A percentile compares a stretch with the other conserved stretches of the same genome.
Evolutionary conservation across 2,329 filamentous ascomycete genomes (phyloP).

Genomic region (Colletotrichum caudatum): DNA sequence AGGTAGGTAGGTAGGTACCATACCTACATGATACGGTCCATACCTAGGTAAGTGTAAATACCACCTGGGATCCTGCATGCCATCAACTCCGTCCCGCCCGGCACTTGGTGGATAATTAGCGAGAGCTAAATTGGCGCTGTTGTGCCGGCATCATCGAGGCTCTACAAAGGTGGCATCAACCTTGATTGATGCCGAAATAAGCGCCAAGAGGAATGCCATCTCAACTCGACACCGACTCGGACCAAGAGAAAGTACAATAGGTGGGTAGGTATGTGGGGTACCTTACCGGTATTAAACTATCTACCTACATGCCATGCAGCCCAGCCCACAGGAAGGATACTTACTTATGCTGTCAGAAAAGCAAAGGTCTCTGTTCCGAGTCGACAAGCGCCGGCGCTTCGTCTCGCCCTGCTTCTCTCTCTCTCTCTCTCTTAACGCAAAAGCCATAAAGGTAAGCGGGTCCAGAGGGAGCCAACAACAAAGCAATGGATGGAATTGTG

Average conservation of each 20-base stretch:
- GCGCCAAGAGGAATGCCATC: conserved; percentile 32
- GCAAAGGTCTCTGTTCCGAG: neutral
- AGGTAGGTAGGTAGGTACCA: too few relatives aligned
- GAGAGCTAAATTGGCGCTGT: conserved; percentile 11
- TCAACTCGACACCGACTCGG: conserved; percentile 15
- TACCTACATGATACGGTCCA: too few relatives aligned
- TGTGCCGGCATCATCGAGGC: conserved; percentile 37
- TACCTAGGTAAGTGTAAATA: too few relatives aligned
- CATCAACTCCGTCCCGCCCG: conserved; percentile 23
- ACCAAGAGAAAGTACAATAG: too few relatives aligned
- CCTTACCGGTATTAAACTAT: too few relatives aligned
- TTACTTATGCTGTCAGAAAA: neutral
- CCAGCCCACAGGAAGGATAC: conserved; percentile 20
- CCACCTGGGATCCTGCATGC: neutral
- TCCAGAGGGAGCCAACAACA: conserved; percentile 11
- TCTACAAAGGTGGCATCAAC: conserved; percentile 29
- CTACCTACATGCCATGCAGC: neutral
- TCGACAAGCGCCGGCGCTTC: conserved; percentile 24
- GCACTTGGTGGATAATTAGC: neutral
- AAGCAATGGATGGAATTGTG: neutral
- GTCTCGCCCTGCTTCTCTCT: too few relatives aligned
- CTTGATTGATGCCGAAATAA: conserved; percentile 10
- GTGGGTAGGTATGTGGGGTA: too few relatives aligned
- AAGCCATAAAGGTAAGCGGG: neutral
- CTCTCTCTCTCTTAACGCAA: neutral